These are phyloP conservation scores for Babesia sp. DNA, from an alignment of 169 alveolate species.

Conservation along the genomic window DNA sequence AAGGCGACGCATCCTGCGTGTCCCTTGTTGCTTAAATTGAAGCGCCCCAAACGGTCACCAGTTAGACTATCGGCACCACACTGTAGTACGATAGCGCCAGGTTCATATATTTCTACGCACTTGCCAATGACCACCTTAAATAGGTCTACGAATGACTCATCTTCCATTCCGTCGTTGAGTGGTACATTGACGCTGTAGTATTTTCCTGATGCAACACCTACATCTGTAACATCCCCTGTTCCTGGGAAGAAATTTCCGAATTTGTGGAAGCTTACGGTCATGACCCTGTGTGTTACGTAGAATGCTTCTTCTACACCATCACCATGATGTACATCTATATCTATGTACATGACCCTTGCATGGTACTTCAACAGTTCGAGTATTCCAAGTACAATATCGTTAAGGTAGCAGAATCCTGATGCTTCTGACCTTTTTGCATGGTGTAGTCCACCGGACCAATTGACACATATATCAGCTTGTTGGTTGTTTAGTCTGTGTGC, in stretches of 20 bases:
- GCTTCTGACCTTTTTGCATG: conserved; percentile 97
- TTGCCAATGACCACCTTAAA: conserved; percentile 91
- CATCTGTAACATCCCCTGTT: conserved; percentile 95
- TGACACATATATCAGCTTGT: conserved; percentile 93
- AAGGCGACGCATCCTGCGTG: conserved; percentile 97
- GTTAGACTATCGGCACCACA: conserved; percentile 99
- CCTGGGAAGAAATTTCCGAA: conserved; percentile 99
- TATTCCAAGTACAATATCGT: conserved; percentile 97
- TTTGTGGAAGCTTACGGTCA: conserved; percentile 98
- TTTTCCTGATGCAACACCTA: conserved; percentile 93
- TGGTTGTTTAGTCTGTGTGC: conserved; percentile 91
- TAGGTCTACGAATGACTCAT: conserved; percentile 88
- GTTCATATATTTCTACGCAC: conserved; percentile 94
- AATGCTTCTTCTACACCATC: conserved; percentile 99
- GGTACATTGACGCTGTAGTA: conserved; percentile 98
- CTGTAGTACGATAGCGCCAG: conserved; percentile 97
- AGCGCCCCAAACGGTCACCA: conserved; percentile 96
- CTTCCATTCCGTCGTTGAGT: conserved; percentile 96
- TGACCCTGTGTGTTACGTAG: conserved; percentile 95
- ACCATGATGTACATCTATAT: conserved; percentile 98
- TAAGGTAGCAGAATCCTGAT: conserved; percentile 98
- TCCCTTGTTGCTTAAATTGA: conserved; percentile 94
- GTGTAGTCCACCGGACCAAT: conserved; percentile 99
- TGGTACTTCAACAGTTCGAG: conserved; percentile 95
- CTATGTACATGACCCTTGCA: conserved; percentile 98